Conservation (phyloP, 1,284 basidiomycete species). For the Ganoderma meredithae region DNA sequence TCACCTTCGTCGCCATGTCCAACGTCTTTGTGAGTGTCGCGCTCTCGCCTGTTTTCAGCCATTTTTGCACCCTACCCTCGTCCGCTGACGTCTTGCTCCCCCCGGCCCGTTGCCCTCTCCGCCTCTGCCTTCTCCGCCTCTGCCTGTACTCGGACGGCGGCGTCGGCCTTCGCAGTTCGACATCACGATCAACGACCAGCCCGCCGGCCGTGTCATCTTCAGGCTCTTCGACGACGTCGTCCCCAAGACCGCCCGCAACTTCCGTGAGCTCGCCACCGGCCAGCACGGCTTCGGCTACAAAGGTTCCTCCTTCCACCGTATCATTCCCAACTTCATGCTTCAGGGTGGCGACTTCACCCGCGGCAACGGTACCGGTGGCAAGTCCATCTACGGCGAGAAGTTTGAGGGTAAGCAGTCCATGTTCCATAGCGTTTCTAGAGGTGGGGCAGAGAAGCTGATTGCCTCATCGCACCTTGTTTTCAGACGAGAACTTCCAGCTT, state of each 20-base stretch:
- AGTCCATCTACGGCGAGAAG: slow-evolving; percentile 92
- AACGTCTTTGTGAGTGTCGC: slow-evolving; percentile 57
- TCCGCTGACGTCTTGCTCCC: slow-evolving; percentile 10
- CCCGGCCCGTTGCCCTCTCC: slow-evolving; percentile 4
- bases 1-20: slow-evolving; percentile 43
- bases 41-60: neutral
- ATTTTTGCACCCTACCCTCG: neutral
- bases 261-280: slow-evolving; percentile 59
- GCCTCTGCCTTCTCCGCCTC: neutral
- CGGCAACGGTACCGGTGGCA: slow-evolving; percentile 88
- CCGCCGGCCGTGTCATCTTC: slow-evolving; percentile 62
- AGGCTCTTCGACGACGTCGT: slow-evolving; percentile 62
- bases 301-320: slow-evolving; percentile 47
- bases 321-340: slow-evolving; percentile 57
- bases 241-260: slow-evolving; percentile 59
- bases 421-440: neutral
- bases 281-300: slow-evolving; percentile 50
- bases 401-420: slow-evolving; percentile 61
- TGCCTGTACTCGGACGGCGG: slow-evolving; percentile 7
- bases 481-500: slow-evolving; percentile 86
- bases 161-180: slow-evolving; percentile 52
- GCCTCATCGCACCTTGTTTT: slow-evolving; percentile 13
- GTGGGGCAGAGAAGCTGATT: slow-evolving; percentile 12
- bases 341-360: slow-evolving; percentile 80
- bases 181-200: slow-evolving; percentile 60